Base-by-base conservation (phyloP, 768 basidiomycete genomes). In the Brasilioporus rufonigricans region DNA sequence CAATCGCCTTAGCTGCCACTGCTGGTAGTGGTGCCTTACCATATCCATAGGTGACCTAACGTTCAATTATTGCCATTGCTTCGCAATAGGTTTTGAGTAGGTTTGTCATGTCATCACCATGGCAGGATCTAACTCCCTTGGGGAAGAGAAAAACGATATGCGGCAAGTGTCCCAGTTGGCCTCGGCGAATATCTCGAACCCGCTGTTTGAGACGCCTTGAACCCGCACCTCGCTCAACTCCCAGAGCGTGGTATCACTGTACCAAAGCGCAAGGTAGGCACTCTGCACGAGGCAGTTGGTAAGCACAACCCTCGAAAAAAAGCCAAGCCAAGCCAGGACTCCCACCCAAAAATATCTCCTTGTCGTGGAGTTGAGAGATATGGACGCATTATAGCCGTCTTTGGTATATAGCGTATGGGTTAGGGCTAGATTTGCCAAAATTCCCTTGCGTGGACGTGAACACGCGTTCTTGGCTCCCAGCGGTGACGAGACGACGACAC, bases 311-410 rank as follows among this genome's bases (percentile, higher is more conserved):
- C n/a, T 23, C 26, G 26, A 27, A 53, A 27, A 39, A 41, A 43
- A 26, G 39, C n/a, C n/a, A n/a, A 18, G 31, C n/a, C 16, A 36
- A 14, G 9, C 39, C 33, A 13, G 21, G 36, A 31, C 44, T 49
- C 24, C 31, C 29, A 44, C 45, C 59, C 59, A 61, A 58, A 59
- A 65, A 64, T 64, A 65, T 51, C 62, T 31, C 38, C 43, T 65
- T 61, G 61, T 65, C 62, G 33, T 48, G 12, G 16, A 14, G 40
- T 44, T 44, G 21, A 16, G 43, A 50, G 40, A 21, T 52, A 48
- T 48, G 44, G 40, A 40, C 23, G n/a, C 26, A 21, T 55, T 40
- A 41, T 53, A 32, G n/a, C 54, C 61, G 12, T 18, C 45, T 65
- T 64, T 64, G 62, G 62, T 27, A 55, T 27, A 55, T 61, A 27